Conservation (phyloP, 352 stramenopile genomes). For the Phytophthora vignae region DNA sequence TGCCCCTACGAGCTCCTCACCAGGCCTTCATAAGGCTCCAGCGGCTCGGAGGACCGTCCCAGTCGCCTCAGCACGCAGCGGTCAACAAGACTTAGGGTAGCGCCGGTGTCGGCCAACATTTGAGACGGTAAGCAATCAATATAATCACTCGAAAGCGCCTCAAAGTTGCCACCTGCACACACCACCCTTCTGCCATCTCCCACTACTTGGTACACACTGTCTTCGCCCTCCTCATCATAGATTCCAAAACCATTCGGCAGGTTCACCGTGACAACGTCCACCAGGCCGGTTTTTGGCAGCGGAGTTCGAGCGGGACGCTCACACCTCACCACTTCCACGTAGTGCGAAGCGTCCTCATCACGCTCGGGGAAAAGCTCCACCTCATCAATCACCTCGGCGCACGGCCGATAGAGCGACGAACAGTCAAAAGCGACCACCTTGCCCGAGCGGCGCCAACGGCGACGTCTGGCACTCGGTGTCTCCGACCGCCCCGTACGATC, state of each 20-base stretch:
- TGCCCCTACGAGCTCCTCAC: conserved; percentile 2
- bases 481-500: not conserved
- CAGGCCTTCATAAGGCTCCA: not conserved
- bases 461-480: not conserved
- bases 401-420: not conserved
- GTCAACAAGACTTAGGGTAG: not conserved
- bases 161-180: not conserved
- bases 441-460: not conserved
- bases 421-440: not conserved
- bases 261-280: not conserved
- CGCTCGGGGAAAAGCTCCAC: not conserved
- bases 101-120: conserved; percentile 4
- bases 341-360: not conserved
- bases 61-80: too few relatives aligned
- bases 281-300: not conserved
- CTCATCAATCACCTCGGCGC: not conserved
- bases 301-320: not conserved
- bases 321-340: not conserved
- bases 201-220: not conserved
- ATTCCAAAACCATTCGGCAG: not conserved
- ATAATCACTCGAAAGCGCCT: not conserved
- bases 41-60: too few relatives aligned
- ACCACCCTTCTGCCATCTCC: not conserved
- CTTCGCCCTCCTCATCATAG: not conserved
- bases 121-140: not conserved